phyloP scores from a whole-genome alignment of 768 basidiomycete species.

The Termitomyces sp. region DNA sequence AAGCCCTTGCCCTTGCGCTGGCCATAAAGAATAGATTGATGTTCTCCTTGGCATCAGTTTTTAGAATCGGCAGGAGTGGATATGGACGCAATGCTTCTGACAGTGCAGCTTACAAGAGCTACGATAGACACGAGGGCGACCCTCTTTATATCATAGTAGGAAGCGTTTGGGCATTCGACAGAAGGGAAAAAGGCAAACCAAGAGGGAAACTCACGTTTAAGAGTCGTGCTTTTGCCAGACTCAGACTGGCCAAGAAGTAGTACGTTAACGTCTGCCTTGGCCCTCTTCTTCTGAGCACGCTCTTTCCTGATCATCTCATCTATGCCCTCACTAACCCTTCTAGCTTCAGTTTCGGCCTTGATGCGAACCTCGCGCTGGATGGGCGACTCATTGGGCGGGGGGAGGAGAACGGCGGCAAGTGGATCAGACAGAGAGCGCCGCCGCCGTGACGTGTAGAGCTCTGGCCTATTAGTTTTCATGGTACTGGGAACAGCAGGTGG shows the following conservation, averaged over 20 bases:
- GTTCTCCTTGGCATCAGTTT: neutral
- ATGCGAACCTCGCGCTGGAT: conserved; percentile 64
- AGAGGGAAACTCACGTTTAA: conserved; percentile 68
- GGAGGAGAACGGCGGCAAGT: conserved; percentile 60
- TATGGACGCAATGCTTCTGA: conserved; percentile 8
- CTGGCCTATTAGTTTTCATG: conserved; percentile 39
- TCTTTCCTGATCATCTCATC: conserved; percentile 77
- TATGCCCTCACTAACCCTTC: conserved; percentile 70
- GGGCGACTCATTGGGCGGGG: conserved; percentile 70
- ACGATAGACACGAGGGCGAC: neutral
- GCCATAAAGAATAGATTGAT: neutral
- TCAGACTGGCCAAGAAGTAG: conserved; percentile 85
- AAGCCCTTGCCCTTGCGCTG: neutral
- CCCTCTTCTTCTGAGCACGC: conserved; percentile 54
- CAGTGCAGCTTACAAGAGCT: conserved; percentile 14
- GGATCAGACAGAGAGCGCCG: conserved; percentile 62
- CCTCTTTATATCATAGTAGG: neutral
- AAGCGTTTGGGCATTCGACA: neutral
- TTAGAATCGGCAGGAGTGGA: conserved; percentile 12
- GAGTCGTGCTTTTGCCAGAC: conserved; percentile 85
- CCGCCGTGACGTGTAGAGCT: conserved; percentile 23
- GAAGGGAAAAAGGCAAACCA: neutral
- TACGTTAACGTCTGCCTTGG: conserved; percentile 66
- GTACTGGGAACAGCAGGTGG: conserved; percentile 18
- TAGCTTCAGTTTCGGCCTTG: conserved; percentile 66